A percentile compares a stretch with the other conserved stretches of the same genome.
Evolutionary conservation across 306 rosid species (phyloP).

Genomic region (Castanopsis chinensis): DNA sequence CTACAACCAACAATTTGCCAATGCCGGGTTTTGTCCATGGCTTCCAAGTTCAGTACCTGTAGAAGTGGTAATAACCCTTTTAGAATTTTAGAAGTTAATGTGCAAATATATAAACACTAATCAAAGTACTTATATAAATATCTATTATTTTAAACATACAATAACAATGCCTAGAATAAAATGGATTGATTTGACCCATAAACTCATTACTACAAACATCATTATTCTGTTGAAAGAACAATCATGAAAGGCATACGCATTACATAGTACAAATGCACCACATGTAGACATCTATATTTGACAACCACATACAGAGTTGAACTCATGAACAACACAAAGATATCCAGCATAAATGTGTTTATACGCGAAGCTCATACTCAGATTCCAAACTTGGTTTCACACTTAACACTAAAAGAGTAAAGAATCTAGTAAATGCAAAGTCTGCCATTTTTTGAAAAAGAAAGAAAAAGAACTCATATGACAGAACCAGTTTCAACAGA

Average conservation of each 20-base stretch:
- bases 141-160: too few relatives aligned
- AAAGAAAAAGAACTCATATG: not conserved
- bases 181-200: too few relatives aligned
- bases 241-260: not conserved
- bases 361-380: not conserved
- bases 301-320: too few relatives aligned
- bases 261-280: not conserved
- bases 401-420: not conserved
- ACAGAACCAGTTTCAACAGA: not conserved
- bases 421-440: not conserved
- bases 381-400: not conserved
- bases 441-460: not conserved
- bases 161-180: not conserved
- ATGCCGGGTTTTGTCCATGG: constrained; percentile 74
- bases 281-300: not conserved
- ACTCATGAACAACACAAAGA: not conserved
- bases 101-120: too few relatives aligned
- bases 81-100: not conserved
- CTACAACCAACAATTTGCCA: constrained; percentile 86
- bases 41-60: constrained; percentile 74
- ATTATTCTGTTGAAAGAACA: not conserved
- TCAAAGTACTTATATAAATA: too few relatives aligned
- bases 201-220: too few relatives aligned
- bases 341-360: not conserved
- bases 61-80: not conserved